Base-by-base conservation (phyloP, 129 eudicot genomes). In the Centella asiatica region DNA sequence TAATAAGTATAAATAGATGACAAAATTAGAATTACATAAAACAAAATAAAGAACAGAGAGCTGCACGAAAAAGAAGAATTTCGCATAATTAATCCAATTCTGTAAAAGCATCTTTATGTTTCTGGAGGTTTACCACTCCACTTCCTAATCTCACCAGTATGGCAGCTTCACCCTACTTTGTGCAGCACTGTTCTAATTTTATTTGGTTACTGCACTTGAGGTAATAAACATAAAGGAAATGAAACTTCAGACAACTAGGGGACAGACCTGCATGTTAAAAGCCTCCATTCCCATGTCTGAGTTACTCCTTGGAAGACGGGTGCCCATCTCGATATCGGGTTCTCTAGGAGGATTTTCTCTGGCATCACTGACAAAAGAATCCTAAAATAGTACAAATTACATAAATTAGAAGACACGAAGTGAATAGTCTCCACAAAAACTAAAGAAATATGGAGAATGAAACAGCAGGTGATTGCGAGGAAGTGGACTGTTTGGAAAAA, bases 271-370 rank as follows among this genome's bases (percentile, higher is more conserved):
- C 63, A 79, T 85, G 60, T 82, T 82, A 64, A 82, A 85, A 44
- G 81, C 68, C 48, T 85, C 95, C 86, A 85, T 50, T 57, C 89
- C 89, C 83, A 79, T 31, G 49, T 82, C 86, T 3, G 95, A 82
- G 62, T 74, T 74, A 74, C 79, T 85, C 71, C 85, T 81, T 4
- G 85, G 72, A 60, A 73, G 66, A 22, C 86, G 77, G 48, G 69
- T 53, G 36, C 82, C 79, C 95, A 85, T 85, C 62, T 85, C 89
- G 57, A 85, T 61, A 74, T 79, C 84, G 22, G 44, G 18, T 39
- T 76, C 84, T 59, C 69, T 66, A 9, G 78, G 70, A 57, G 95
- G 77, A 65, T 65, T 68, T 51, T 66, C 81, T 55, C 62, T 74
- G 11, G 70, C 80, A 76, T 82, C 89, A 49, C 73, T 34, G 44